A percentile compares a stretch with the other conserved stretches of the same genome.
Conservation (phyloP, 1,139 yeast species). For the Saccharomyces uvarum region DNA sequence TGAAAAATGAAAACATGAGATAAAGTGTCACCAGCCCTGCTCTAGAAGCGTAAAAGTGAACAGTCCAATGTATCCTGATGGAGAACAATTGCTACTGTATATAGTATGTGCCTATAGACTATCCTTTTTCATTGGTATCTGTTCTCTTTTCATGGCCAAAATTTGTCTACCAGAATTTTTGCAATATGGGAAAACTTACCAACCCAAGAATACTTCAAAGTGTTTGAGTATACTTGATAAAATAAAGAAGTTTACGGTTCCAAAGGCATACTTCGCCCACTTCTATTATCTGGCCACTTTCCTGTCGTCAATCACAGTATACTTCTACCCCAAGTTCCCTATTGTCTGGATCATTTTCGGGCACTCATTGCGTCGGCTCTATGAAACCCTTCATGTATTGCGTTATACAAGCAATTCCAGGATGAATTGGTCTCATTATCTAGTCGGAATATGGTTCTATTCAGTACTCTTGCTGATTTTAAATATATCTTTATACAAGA, state of each 20-base stretch:
- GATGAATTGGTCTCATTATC: conserved; percentile 70
- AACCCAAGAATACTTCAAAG: conserved; percentile 11
- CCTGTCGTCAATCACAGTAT: conserved; percentile 13
- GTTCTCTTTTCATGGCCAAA: conserved; percentile 24
- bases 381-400: conserved; percentile 51
- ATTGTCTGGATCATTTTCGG: conserved; percentile 35
- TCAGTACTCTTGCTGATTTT: conserved; percentile 34
- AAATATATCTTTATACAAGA: conserved; percentile 22
- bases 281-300: conserved; percentile 22
- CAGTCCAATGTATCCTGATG: background rate
- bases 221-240: conserved; percentile 9
- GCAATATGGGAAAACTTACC: conserved; percentile 37
- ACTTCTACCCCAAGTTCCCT: conserved; percentile 14
- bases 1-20: background rate
- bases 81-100: background rate
- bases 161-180: conserved; percentile 26
- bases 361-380: conserved; percentile 59
- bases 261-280: conserved; percentile 40
- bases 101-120: conserved; percentile 2
- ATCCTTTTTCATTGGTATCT: conserved; percentile 16
- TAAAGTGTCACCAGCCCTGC: background rate
- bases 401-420: conserved; percentile 43
- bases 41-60: background rate
- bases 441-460: conserved; percentile 68
- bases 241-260: conserved; percentile 35